Evolutionary conservation across 805 yeast genomes (phyloP).

Genomic region (Yamadazyma olivae): DNA sequence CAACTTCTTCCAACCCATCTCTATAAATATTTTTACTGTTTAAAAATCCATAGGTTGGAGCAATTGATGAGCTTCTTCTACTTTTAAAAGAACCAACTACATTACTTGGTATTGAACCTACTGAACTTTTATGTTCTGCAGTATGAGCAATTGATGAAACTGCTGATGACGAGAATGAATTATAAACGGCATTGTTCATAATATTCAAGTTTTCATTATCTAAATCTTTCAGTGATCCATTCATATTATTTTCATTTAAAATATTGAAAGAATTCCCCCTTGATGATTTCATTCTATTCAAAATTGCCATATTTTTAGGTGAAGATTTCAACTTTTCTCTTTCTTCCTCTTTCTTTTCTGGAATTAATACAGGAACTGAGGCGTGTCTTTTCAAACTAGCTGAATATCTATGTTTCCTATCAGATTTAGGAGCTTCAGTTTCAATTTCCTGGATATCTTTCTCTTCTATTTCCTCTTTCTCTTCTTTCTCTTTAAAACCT

Average conservation of each 20-base stretch:
- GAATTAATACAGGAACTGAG: constrained; percentile 4
- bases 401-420: neutral
- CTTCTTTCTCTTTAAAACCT: neutral
- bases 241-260: neutral
- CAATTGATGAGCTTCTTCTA: constrained; percentile 20
- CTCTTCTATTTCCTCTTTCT: constrained; percentile 1
- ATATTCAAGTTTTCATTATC: constrained; percentile 34
- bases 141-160: constrained; percentile 9
- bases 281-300: constrained; percentile 5
- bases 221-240: constrained; percentile 17
- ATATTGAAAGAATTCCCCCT: constrained; percentile 7
- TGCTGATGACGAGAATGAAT: constrained; percentile 15
- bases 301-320: constrained; percentile 7
- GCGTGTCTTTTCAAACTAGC: constrained; percentile 5
- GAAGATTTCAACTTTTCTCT: constrained; percentile 3
- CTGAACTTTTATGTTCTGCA: constrained; percentile 9
- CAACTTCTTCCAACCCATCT: constrained; percentile 11
- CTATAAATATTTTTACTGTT: constrained; percentile 7
- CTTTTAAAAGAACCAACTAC: constrained; percentile 10
- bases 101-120: constrained; percentile 6
- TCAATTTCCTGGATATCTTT: constrained; percentile 13
- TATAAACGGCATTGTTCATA: constrained; percentile 13
- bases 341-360: neutral
- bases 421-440: neutral
- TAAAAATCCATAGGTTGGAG: constrained; percentile 16